Conservation (phyloP, 1,139 yeast genomes). For the Kluyveromyces sp. region DNA sequence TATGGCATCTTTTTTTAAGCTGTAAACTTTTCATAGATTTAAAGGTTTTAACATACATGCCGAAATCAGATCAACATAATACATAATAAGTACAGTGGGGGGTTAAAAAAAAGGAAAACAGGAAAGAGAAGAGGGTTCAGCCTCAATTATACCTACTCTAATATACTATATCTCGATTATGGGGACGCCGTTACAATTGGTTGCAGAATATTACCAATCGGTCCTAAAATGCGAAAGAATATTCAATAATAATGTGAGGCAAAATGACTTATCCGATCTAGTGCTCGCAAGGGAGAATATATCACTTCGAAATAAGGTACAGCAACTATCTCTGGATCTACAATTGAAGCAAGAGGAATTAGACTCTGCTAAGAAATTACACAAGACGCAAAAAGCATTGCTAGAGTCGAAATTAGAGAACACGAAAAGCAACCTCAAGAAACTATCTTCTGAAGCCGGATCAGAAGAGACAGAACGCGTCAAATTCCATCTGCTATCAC, state of each 20-base stretch:
- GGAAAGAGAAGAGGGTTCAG: neutral
- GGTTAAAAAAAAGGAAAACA: too few species aligned
- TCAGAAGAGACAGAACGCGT: constrained; percentile 5
- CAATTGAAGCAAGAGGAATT: constrained; percentile 25
- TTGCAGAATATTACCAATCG: constrained; percentile 22
- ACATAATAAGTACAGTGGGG: too few species aligned
- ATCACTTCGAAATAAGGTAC: constrained; percentile 29
- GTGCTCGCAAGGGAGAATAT: constrained; percentile 18
- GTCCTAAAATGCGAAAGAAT: constrained; percentile 22
- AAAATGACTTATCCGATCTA: constrained; percentile 8
- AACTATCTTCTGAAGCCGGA: constrained; percentile 7
- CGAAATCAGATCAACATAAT: too few species aligned
- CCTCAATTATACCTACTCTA: neutral
- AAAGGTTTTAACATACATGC: too few species aligned
- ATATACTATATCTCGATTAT: constrained; percentile 6
- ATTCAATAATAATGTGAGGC: constrained; percentile 8
- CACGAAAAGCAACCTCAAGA: constrained; percentile 27
- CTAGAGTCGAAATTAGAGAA: constrained; percentile 32
- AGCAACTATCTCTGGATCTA: constrained; percentile 26
- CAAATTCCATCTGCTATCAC: constrained; percentile 18
- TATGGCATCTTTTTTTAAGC: too few species aligned
- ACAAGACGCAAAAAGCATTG: constrained; percentile 29
- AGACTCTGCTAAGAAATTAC: constrained; percentile 23
- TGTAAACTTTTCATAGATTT: too few species aligned
- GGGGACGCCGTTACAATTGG: constrained; percentile 20